These are phyloP conservation scores for Aureobasidium sp. DNA, from an alignment of 2,329 filamentous ascomycete genomes.

Conservation along the genomic window DNA sequence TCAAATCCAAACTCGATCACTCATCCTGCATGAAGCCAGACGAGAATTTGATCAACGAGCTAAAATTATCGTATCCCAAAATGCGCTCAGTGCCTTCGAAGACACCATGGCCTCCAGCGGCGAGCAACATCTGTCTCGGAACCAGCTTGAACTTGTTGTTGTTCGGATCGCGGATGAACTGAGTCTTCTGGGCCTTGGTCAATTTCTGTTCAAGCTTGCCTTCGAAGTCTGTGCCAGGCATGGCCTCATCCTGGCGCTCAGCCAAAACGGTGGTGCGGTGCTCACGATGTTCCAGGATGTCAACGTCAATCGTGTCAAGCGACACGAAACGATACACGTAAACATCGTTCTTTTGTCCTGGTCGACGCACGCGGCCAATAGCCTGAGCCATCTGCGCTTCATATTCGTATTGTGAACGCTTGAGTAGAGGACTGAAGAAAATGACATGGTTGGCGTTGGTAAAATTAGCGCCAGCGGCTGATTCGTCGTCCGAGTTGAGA, in stretches of 20 bases:
- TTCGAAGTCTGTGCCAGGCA: neutral
- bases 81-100: constrained; percentile 20
- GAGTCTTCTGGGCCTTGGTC: constrained; percentile 28
- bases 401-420: constrained; percentile 44
- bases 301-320: constrained; percentile 54
- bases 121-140: constrained; percentile 24
- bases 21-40: constrained; percentile 22
- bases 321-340: constrained; percentile 68
- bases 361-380: constrained; percentile 51
- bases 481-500: constrained; percentile 47
- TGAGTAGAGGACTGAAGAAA: constrained; percentile 50
- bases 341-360: constrained; percentile 49
- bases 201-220: neutral
- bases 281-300: constrained; percentile 39
- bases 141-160: constrained; percentile 24
- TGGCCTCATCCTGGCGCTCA: constrained; percentile 13
- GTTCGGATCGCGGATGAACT: constrained; percentile 19
- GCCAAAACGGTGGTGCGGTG: constrained; percentile 21
- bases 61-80: constrained; percentile 25
- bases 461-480: constrained; percentile 53
- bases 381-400: constrained; percentile 53
- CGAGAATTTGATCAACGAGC: constrained; percentile 26
- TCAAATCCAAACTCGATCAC: neutral
- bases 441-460: constrained; percentile 57
- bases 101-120: constrained; percentile 12